Evolutionary conservation across 768 basidiomycete genomes (phyloP).

Genomic region (Gyrodon lividus): DNA sequence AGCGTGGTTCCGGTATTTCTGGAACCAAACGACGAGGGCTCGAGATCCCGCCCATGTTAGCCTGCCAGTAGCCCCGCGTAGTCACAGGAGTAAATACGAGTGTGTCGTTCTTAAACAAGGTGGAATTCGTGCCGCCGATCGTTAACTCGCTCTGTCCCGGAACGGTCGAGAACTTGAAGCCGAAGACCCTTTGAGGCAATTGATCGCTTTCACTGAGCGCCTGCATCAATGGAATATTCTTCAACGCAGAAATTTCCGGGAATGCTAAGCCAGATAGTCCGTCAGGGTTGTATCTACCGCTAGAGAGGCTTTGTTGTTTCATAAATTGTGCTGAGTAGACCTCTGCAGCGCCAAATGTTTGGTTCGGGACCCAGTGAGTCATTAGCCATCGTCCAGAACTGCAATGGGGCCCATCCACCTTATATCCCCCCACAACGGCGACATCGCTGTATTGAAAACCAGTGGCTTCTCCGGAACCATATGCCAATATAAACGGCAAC

Average conservation of each 20-base stretch:
- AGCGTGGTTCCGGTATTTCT: constrained; percentile 29
- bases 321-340: constrained; percentile 29
- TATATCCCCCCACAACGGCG: constrained; percentile 35
- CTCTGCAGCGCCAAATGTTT: constrained; percentile 39
- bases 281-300: constrained; percentile 22
- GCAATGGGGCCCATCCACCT: constrained; percentile 16
- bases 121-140: constrained; percentile 39
- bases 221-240: constrained; percentile 37
- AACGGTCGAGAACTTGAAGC: constrained; percentile 43
- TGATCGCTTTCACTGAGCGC: constrained; percentile 36
- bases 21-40: neutral
- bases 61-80: constrained; percentile 35
- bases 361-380: constrained; percentile 27
- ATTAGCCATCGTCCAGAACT: neutral
- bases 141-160: constrained; percentile 15
- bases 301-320: constrained; percentile 5
- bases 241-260: constrained; percentile 34
- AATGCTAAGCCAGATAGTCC: constrained; percentile 44
- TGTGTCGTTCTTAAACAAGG: constrained; percentile 46
- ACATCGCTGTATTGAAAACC: constrained; percentile 37
- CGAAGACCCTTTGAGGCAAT: constrained; percentile 31
- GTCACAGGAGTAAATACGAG: constrained; percentile 37
- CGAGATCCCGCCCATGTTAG: constrained; percentile 23
- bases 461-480: constrained; percentile 37
- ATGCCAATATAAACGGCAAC: constrained; percentile 29